These are phyloP conservation scores for Alternaria triticimaculans DNA, from an alignment of 2,329 filamentous ascomycete species.

Conservation along the genomic window DNA sequence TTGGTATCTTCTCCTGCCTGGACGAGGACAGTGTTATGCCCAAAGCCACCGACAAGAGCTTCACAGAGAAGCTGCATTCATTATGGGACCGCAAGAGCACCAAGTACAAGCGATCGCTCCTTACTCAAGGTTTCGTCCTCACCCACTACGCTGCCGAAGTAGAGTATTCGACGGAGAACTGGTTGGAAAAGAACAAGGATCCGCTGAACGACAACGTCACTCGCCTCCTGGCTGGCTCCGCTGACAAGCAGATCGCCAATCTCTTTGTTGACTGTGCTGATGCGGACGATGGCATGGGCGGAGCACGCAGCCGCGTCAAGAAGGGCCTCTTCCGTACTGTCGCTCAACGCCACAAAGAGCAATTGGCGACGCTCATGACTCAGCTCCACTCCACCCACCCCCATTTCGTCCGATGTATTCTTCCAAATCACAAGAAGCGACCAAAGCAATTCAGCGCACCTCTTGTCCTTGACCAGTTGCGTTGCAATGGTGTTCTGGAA, in stretches of 20 bases:
- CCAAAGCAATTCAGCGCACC: slow-evolving; percentile 91
- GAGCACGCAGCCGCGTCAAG: slow-evolving; percentile 82
- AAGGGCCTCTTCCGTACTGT: slow-evolving; percentile 97
- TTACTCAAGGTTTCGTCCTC: slow-evolving; percentile 91
- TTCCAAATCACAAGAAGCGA: slow-evolving; percentile 97
- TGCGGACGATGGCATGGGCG: slow-evolving; percentile 73
- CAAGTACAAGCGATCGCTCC: slow-evolving; percentile 88
- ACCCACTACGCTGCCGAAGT: slow-evolving; percentile 98
- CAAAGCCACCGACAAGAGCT: slow-evolving; percentile 94
- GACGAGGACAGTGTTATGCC: slow-evolving; percentile 99
- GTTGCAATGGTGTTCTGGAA: slow-evolving; percentile 98
- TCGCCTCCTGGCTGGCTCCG: slow-evolving; percentile 80
- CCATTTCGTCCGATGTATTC: slow-evolving; percentile 96
- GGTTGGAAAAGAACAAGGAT: slow-evolving; percentile 99
- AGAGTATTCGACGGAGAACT: slow-evolving; percentile 92
- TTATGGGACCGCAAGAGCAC: slow-evolving; percentile 95
- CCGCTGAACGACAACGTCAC: slow-evolving; percentile 97
- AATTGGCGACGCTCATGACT: slow-evolving; percentile 93
- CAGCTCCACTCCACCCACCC: slow-evolving; percentile 96
- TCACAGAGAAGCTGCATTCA: slow-evolving; percentile 96
- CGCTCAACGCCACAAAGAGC: slow-evolving; percentile 96
- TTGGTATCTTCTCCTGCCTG: slow-evolving; percentile 97
- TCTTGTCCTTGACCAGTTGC: slow-evolving; percentile 94
- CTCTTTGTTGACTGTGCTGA: slow-evolving; percentile 91
- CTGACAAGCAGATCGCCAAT: slow-evolving; percentile 79